Percentiles rank a stretch among this genome's conserved stretches.
phyloP scores from a whole-genome alignment of 108 stramenopile species.

The Cyclotella cryptica region DNA sequence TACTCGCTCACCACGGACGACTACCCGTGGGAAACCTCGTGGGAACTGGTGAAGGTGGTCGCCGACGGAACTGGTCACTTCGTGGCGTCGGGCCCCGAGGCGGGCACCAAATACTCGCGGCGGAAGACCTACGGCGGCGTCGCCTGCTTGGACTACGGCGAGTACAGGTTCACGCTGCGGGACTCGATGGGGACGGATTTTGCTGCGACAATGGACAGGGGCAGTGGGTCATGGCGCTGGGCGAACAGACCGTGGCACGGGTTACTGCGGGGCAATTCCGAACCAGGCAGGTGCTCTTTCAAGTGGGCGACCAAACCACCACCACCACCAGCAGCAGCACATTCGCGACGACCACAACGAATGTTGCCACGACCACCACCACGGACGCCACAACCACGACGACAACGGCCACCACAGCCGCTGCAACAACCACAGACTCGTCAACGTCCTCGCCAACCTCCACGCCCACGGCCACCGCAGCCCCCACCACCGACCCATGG shows the following conservation, averaged over 20 bases:
- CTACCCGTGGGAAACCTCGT: conserved; percentile 20
- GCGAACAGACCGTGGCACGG: not conserved
- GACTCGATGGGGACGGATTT: conserved; percentile 11
- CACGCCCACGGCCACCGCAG: not conserved
- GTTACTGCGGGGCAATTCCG: not conserved
- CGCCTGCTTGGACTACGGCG: not conserved
- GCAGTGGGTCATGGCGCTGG: not conserved
- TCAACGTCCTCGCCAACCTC: not conserved
- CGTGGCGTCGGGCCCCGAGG: not conserved
- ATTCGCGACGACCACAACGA: no score
- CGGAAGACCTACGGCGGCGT: not conserved
- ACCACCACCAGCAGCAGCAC: no score
- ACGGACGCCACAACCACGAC: not conserved
- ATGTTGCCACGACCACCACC: not conserved
- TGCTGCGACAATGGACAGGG: conserved; percentile 9
- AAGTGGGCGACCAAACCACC: not conserved
- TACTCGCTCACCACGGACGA: conserved; percentile 11
- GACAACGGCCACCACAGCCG: not conserved
- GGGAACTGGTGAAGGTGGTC: not conserved
- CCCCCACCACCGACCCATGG: not conserved
- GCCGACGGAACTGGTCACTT: not conserved
- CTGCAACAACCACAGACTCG: not conserved
- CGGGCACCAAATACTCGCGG: not conserved
- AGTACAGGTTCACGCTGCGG: not conserved
- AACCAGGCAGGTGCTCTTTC: not conserved